Evolutionary conservation across 495 filamentous ascomycete genomes (phyloP), one percentile per base, ranked within the genome.

Genomic region (Penicillium canescens): DNA sequence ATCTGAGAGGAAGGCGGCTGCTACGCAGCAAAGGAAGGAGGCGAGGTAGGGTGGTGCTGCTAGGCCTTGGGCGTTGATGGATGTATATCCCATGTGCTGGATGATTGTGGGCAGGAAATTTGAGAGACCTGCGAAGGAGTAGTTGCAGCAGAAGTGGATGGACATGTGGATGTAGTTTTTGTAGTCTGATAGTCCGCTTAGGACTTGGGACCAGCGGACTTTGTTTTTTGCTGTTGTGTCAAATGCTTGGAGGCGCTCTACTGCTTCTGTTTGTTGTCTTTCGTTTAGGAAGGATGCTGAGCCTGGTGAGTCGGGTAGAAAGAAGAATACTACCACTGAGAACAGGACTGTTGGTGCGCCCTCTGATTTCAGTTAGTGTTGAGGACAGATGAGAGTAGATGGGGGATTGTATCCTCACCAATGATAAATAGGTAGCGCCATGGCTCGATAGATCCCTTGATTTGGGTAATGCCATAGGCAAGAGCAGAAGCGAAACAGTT

Each of bases 41-140:
- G 85, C 67, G 51, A 93, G 79, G 67, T 89, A 92, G 4, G 88
- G 87, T 2, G 88, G 89, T 0, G 87, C 86, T 14, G 82, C 82
- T 12, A 92, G 80, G 0, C 86, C 88, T 64, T 93, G 89, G 0
- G 88, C 80, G 46, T 84, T 75, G 39, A 89, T 75, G 3, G 74
- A 63, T 6, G 73, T 79, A 66, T 83, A 90, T 7, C 87, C 88
- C 85, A 90, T 88, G 31, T 81, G 75, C 41, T 78, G 68, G 9
- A 90, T 74, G 61, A 91, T 88, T 11, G 86, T 83, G 0, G 89
- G 89, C 1, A 92, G 76, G 62, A 91, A 92, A 1, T 90, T 86
- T 5, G 89, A 87, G 8, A 93, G 44, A 0, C 58, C 61, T 0
- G 63, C 58, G 42, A 63, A 70, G 24, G 58, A 69, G 44, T 39